Base-by-base conservation (phyloP, 23 red algal species). In the Gracilariopsis chorda region DNA sequence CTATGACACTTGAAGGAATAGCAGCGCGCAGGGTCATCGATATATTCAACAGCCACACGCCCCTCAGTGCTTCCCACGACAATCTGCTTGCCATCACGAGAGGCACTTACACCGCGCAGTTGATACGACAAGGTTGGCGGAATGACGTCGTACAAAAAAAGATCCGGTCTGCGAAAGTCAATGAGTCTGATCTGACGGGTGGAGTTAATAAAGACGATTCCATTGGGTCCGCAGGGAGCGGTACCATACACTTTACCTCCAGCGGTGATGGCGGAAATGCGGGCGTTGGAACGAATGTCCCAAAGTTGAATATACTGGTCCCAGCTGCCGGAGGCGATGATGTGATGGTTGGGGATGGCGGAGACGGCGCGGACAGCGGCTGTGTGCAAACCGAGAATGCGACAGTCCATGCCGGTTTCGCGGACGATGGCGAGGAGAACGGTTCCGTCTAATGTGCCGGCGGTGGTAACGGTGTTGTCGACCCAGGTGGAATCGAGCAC, bases 1-100 rank as follows among this genome's bases (percentile, higher is more conserved):
- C 97, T 83, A 83, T 99, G 97, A 63, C 97, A 99, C 43, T 94
- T 95, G 79, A 96, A 99, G 27, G 93, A 94, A 60, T 96, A 99
- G 6, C 63, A 62, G 23, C 82, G 70, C 51, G 51, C 72, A 1
- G 90, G 49, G 14, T 95, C 88, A 77, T 88, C 80, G 51, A 99
- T 57, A 49, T 90, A 83, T 34, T 95, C 97, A 39, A 99, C 95
- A 4, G 80, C 85, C 23, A 95, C 93, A 55, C 97, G 90, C 25
- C 97, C 97, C 77, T 96, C 97, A 28, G 95, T 91, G 70, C 87
- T 92, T 8, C 92, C 93, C 0, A 99, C 91, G 7, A 94, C 97
- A 49, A 76, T 89, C 36, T 94, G 74, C 32, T 70, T 58, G 46
- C 88, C 84, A 55, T 96, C 77, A 17, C 57, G 48, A 19, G 92